Percentiles rank a stretch among this genome's conserved stretches.
Conservation (phyloP, 2,329 filamentous ascomycete genomes). For the Nothopassalora personata region DNA sequence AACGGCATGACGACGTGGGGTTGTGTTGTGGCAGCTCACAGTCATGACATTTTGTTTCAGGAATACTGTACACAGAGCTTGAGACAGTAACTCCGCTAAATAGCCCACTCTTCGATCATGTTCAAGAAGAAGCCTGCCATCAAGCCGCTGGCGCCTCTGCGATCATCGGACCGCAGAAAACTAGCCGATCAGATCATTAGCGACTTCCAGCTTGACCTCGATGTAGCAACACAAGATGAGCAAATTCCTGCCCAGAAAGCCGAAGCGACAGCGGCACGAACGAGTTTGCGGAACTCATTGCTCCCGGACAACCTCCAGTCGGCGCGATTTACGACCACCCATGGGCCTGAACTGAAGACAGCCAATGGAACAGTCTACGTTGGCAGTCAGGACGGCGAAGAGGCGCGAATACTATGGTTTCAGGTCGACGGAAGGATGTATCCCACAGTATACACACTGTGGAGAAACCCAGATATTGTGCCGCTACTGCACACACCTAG, state of each 20-base stretch:
- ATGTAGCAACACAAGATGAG: constrained; percentile 23
- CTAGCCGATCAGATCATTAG: constrained; percentile 63
- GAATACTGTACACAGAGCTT: background rate
- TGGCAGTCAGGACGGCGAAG: constrained; percentile 52
- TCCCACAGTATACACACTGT: constrained; percentile 58
- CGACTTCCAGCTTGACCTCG: constrained; percentile 48
- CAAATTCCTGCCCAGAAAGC: constrained; percentile 40
- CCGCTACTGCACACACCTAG: constrained; percentile 60
- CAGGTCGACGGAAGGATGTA: constrained; percentile 54
- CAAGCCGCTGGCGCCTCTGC: constrained; percentile 61
- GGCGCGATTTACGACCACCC: constrained; percentile 61
- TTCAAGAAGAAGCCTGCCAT: constrained; percentile 45
- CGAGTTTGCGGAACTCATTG: constrained; percentile 52
- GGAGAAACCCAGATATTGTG: constrained; percentile 57
- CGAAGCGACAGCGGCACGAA: constrained; percentile 42
- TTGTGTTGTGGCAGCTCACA: background rate
- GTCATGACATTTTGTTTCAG: background rate
- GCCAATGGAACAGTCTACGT: constrained; percentile 62
- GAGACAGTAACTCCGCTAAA: background rate
- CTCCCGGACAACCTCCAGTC: constrained; percentile 59
- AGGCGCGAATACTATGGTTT: constrained; percentile 60
- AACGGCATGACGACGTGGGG: background rate
- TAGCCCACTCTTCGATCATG: constrained; percentile 19
- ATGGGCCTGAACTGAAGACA: constrained; percentile 56
- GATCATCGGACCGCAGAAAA: constrained; percentile 62